Percentiles rank a stretch among this genome's conserved stretches.
Evolutionary conservation across 1,139 yeast genomes (phyloP).

Genomic region (Magnusiomyces sp.): DNA sequence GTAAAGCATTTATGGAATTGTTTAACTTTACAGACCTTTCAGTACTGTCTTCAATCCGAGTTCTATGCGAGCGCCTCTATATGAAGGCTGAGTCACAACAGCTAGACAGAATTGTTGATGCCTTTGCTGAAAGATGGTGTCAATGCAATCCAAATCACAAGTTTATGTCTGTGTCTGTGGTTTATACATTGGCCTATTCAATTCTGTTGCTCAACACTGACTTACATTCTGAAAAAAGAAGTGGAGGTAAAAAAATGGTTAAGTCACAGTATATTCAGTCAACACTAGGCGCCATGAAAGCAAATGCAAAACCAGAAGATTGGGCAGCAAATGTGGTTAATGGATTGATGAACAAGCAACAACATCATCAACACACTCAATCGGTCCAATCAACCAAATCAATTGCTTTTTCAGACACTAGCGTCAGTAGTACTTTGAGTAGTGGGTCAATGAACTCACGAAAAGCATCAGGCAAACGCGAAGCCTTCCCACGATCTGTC

Average conservation of each 20-base stretch:
- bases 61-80: constrained; percentile 55
- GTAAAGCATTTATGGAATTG: constrained; percentile 25
- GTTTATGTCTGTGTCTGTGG: constrained; percentile 51
- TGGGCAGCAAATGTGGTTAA: background rate
- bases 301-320: background rate
- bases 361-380: background rate
- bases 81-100: constrained; percentile 81
- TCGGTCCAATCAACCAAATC: too few relatives aligned
- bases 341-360: background rate
- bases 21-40: constrained; percentile 28
- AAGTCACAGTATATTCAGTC: constrained; percentile 26
- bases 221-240: constrained; percentile 28
- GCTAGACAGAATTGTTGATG: constrained; percentile 63
- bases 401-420: too few relatives aligned
- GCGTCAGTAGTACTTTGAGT: too few relatives aligned
- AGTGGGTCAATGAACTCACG: too few relatives aligned
- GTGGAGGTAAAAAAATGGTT: constrained; percentile 31
- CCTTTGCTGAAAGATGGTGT: constrained; percentile 64
- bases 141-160: constrained; percentile 40
- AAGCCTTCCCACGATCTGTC: background rate
- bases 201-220: constrained; percentile 57
- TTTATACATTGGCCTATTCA: constrained; percentile 67
- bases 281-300: constrained; percentile 19
- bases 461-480: background rate
- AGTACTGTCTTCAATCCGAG: constrained; percentile 45